These are phyloP conservation scores for Chlamydomonas reinhardtii DNA, from an alignment of 163 green algal genomes.

Conservation along the genomic window DNA sequence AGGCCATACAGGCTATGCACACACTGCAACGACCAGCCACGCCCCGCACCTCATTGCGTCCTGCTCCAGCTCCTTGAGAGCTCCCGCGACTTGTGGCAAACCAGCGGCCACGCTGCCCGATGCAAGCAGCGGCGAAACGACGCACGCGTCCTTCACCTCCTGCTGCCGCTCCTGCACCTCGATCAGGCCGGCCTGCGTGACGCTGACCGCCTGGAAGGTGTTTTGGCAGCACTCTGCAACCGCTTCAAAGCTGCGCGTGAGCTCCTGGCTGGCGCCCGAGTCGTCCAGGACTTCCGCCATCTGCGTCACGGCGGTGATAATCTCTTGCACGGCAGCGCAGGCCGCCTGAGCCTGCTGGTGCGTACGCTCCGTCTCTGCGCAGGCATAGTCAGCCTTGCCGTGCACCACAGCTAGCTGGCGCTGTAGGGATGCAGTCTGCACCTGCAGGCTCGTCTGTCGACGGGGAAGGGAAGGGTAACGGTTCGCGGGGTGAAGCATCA, in stretches of 20 bases:
- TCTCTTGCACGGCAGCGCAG: neutral
- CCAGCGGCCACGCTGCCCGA: neutral
- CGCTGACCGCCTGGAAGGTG: neutral
- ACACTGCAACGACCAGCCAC: no score
- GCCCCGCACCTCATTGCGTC: neutral
- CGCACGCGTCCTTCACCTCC: conserved; percentile 13
- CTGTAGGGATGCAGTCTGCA: conserved; percentile 10
- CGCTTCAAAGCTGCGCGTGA: conserved; percentile 25
- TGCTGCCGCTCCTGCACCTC: neutral
- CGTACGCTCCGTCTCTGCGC: neutral
- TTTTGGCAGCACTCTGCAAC: conserved; percentile 17
- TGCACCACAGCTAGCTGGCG: conserved; percentile 32
- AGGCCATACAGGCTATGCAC: no score
- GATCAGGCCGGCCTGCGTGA: neutral
- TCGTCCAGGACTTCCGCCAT: conserved; percentile 28
- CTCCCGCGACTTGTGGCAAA: neutral
- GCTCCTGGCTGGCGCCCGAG: neutral
- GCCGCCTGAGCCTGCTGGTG: conserved; percentile 20
- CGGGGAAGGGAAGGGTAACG: neutral
- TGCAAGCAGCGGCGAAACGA: neutral
- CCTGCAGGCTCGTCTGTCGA: conserved; percentile 18
- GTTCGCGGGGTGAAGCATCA: no score
- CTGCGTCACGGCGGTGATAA: neutral
- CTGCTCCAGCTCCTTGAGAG: conserved; percentile 2
- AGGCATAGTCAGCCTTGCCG: neutral